These are phyloP conservation scores for Capillidium heterosporum DNA, from an alignment of 371 early-diverging fungal genomes.

Conservation along the genomic window DNA sequence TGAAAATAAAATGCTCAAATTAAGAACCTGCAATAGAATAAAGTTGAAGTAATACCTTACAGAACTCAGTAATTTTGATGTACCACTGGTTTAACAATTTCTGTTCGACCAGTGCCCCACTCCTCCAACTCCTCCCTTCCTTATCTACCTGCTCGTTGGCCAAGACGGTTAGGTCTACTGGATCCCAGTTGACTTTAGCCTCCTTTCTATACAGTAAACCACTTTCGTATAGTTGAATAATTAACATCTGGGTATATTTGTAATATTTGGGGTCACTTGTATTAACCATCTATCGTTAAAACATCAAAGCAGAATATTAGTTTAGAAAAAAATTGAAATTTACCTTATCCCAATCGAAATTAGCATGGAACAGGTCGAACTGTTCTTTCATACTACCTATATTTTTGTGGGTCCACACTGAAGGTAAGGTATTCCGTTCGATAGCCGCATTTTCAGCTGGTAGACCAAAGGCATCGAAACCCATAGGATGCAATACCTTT, in stretches of 20 bases:
- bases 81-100: slow-evolving; percentile 82
- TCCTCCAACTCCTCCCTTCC: slow-evolving; percentile 77
- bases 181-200: slow-evolving; percentile 92
- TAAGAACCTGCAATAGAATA: background rate
- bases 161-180: slow-evolving; percentile 81
- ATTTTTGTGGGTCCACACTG: slow-evolving; percentile 66
- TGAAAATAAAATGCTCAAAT: background rate
- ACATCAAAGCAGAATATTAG: slow-evolving; percentile 26
- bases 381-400: slow-evolving; percentile 68
- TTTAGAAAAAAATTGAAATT: background rate
- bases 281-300: slow-evolving; percentile 15
- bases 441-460: slow-evolving; percentile 98
- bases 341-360: slow-evolving; percentile 79
- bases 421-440: slow-evolving; percentile 61
- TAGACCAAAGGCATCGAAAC: slow-evolving; percentile 98
- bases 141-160: slow-evolving; percentile 92
- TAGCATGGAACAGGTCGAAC: slow-evolving; percentile 44
- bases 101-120: slow-evolving; percentile 85
- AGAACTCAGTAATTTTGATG: slow-evolving; percentile 65
- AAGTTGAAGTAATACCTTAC: slow-evolving; percentile 31
- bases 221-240: slow-evolving; percentile 51
- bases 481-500: slow-evolving; percentile 82
- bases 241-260: slow-evolving; percentile 80
- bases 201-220: slow-evolving; percentile 77
- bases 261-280: slow-evolving; percentile 80